Conservation (phyloP, 2,329 filamentous ascomycete genomes). For the Karstenula rhodostoma region DNA sequence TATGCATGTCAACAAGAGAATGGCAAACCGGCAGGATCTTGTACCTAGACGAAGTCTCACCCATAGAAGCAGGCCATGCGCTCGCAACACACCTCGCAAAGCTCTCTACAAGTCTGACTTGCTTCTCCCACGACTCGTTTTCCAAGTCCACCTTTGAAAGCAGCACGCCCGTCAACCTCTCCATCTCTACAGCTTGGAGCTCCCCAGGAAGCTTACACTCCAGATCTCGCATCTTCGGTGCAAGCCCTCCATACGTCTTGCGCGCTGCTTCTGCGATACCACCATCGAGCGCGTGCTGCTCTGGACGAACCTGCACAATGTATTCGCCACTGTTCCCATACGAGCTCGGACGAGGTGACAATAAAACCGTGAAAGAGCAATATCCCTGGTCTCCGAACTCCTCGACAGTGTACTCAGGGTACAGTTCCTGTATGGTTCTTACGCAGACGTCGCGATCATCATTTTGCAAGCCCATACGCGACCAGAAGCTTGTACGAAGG, state of each 20-base stretch:
- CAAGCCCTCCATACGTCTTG: conserved; percentile 29
- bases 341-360: background rate
- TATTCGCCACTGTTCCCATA: background rate
- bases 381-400: conserved; percentile 31
- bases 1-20: background rate
- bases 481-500: conserved; percentile 24
- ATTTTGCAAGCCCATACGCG: conserved; percentile 21
- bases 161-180: conserved; percentile 33
- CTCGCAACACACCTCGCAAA: conserved; percentile 40
- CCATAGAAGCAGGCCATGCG: conserved; percentile 25
- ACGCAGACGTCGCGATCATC: conserved; percentile 19
- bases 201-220: conserved; percentile 18
- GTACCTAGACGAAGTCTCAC: background rate
- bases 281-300: conserved; percentile 33
- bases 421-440: conserved; percentile 18
- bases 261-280: conserved; percentile 28
- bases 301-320: conserved; percentile 41
- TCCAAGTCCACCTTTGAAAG: conserved; percentile 26
- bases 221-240: conserved; percentile 28
- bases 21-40: background rate
- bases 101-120: conserved; percentile 34
- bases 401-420: conserved; percentile 16
- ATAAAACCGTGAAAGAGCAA: conserved; percentile 33
- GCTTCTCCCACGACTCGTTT: conserved; percentile 15
- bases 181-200: conserved; percentile 38